Evolutionary conservation across 371 early-diverging fungal species (phyloP), one percentile per base, ranked within the genome.

Genomic region (Rhizopus stolonifer): DNA sequence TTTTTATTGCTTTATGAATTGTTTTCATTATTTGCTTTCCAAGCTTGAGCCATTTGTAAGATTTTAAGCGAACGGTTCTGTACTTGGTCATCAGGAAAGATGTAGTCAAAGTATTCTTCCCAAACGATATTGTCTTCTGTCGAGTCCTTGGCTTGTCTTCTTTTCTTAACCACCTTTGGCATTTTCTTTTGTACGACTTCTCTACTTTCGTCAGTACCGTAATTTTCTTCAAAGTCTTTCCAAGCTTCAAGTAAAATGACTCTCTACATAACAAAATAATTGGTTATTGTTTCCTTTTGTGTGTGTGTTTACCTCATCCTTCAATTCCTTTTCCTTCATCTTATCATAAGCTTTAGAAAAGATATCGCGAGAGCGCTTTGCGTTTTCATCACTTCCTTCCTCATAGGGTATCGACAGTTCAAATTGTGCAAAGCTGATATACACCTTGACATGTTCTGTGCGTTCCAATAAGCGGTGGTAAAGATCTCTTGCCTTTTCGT

Each of bases 41-140:
- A 98, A 60, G 87, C 80, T 49, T 93, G 93, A 4, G 96, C 96
- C 80, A 91, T 85, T 52, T 84, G 87, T 64, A 97, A 80, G 53
- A 98, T 70, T 69, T 93, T 96, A 64, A 94, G 82, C 57, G 86
- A 88, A 11, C 93, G 86, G 48, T 82, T 83, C 49, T 94, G 89
- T 7, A 77, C 81, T 58, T 74, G 61, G 45, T 98, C 98, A 58
- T 96, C 98, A 15, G 98, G 97, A 80, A 95, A 98, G 54, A 96
- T 87, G 76, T 96, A 97, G 52, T 97, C 97, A 75, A 86, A 91
- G 87, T 94, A 97, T 79, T 98, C 98, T 66, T 97, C 98, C 88
- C 88, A 85, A 24, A 86, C 74, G 24, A 81, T 73, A 40, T 83
- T 84, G 13, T 76, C 84, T n/a, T 73, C 79, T 18, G 67, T 72